These are phyloP conservation scores for Sporothrix euskadiensis DNA, from an alignment of 2,329 filamentous ascomycete species.

Conservation along the genomic window DNA sequence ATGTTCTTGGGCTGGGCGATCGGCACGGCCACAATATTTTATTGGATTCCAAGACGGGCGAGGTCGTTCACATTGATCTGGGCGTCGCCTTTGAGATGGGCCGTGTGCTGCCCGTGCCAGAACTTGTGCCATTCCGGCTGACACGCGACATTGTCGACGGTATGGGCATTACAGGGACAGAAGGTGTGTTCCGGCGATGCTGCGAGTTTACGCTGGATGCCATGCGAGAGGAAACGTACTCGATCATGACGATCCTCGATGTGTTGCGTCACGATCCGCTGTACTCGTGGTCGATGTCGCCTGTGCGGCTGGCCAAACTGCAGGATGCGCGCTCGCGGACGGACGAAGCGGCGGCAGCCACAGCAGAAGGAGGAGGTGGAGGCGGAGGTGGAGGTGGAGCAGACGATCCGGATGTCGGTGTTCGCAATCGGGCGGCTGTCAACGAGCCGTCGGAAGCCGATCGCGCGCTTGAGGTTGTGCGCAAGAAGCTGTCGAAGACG, in stretches of 20 bases:
- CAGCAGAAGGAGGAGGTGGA: slow-evolving; percentile 34
- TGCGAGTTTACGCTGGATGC: slow-evolving; percentile 97
- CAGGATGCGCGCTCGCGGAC: slow-evolving; percentile 57
- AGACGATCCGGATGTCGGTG: slow-evolving; percentile 36
- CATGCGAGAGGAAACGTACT: slow-evolving; percentile 89
- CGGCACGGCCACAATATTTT: slow-evolving; percentile 96
- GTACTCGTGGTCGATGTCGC: slow-evolving; percentile 91
- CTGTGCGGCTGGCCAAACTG: slow-evolving; percentile 63
- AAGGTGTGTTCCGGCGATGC: slow-evolving; percentile 95
- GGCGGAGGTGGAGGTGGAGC: slow-evolving; percentile 39
- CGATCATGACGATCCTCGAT: slow-evolving; percentile 98
- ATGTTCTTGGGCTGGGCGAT: slow-evolving; percentile 89
- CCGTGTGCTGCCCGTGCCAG: slow-evolving; percentile 89
- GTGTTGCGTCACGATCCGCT: slow-evolving; percentile 97
- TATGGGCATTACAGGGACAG: slow-evolving; percentile 92
- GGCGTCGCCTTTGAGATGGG: slow-evolving; percentile 97
- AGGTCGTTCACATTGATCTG: slow-evolving; percentile 95
- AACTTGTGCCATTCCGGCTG: slow-evolving; percentile 91
- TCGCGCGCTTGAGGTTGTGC: slow-evolving; percentile 84
- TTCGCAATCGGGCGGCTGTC: slow-evolving; percentile 44
- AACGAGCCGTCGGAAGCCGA: slow-evolving; percentile 77
- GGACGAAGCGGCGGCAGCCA: slow-evolving; percentile 41
- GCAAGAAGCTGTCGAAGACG: slow-evolving; percentile 93
- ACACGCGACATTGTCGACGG: slow-evolving; percentile 95
- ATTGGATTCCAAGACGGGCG: slow-evolving; percentile 82